Base-by-base conservation (phyloP, 192 early-diverging fungal species). In the Mortierella claussenii region DNA sequence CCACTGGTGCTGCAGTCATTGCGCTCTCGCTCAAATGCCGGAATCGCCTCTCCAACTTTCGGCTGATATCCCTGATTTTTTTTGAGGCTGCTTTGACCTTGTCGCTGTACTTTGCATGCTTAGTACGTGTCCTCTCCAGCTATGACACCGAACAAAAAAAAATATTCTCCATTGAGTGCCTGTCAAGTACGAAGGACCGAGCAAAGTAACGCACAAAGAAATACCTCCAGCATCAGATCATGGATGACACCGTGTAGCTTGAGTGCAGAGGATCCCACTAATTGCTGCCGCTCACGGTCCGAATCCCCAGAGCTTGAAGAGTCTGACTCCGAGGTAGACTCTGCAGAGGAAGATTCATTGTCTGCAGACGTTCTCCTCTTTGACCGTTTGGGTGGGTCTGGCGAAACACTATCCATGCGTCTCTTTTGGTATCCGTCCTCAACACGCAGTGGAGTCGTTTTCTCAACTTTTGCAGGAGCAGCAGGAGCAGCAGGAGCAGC, bases 221-320 rank as follows among this genome's bases (percentile, higher is more conserved):
- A 49, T 55, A 66, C 73, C 56, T 76, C 73, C 11, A 66, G 33
- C 20, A 76, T 66, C 27, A 76, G 46, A 50, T 76, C 73, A 26
- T 66, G 52, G 7, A 76, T 62, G 9, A 55, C 49, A 9, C 73
- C 73, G 20, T 76, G 64, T 18, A 67, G 27, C 32, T 67, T 67
- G 21, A 67, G 46, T 1, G 33, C 42, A 0, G 59, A 55, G 8
- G 53, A 24, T 2, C 37, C 47, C 0, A 26, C 28, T 15, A 48
- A 4, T 10, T 47, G 42, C 34, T 40, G 30, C 1, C 32, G 24
- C 11, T 70, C 68, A 3, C 23, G 31, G 8, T 61, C 65, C 36
- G 63, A 67, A n/a, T 66, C 73, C 8, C 61, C 49, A 8, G 65
- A 61, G 37, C 24, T 36, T 1, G 56, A 69, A 1, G 61, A 58